phyloP scores from a whole-genome alignment of 495 filamentous ascomycete species.

The Penicillium crystallinum region DNA sequence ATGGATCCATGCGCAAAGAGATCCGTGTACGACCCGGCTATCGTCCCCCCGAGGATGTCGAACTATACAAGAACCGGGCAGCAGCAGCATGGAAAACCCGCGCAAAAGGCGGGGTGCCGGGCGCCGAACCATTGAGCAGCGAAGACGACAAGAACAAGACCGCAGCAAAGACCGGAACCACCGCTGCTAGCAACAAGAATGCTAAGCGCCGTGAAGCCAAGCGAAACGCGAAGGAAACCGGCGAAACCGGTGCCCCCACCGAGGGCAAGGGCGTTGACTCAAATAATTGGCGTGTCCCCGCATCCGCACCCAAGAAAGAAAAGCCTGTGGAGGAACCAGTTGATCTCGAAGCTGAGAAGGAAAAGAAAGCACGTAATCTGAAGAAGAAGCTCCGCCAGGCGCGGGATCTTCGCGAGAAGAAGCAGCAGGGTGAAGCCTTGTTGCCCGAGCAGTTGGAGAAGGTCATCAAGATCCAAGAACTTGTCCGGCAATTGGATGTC shows the following conservation, averaged over 20 bases:
- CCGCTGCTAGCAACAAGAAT: conserved; percentile 71
- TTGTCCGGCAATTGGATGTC: conserved; percentile 80
- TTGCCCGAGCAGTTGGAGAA: conserved; percentile 96
- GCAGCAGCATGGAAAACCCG: conserved; percentile 83
- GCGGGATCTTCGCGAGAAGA: conserved; percentile 83
- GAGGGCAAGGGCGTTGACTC: conserved; percentile 35
- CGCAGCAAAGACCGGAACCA: conserved; percentile 21
- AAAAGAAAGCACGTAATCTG: conserved; percentile 90
- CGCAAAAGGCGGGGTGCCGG: conserved; percentile 71
- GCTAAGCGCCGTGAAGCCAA: conserved; percentile 88
- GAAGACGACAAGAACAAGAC: conserved; percentile 45
- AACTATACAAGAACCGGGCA: conserved; percentile 89
- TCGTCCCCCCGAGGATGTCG: conserved; percentile 90
- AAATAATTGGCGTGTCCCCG: conserved; percentile 24
- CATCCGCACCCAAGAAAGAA: conserved; percentile 22
- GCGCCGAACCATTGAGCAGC: conserved; percentile 58
- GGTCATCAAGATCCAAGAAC: conserved; percentile 91
- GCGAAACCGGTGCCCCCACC: conserved; percentile 31
- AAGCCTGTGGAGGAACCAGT: conserved; percentile 31
- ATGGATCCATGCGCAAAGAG: conserved; percentile 84
- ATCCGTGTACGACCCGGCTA: conserved; percentile 93
- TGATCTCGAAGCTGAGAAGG: conserved; percentile 71
- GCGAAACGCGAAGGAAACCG: conserved; percentile 71
- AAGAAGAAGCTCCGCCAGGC: conserved; percentile 95
- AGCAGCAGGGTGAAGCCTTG: conserved; percentile 74